phyloP scores from a whole-genome alignment of 163 green algal genomes.

The Scenedesmus sp. region DNA sequence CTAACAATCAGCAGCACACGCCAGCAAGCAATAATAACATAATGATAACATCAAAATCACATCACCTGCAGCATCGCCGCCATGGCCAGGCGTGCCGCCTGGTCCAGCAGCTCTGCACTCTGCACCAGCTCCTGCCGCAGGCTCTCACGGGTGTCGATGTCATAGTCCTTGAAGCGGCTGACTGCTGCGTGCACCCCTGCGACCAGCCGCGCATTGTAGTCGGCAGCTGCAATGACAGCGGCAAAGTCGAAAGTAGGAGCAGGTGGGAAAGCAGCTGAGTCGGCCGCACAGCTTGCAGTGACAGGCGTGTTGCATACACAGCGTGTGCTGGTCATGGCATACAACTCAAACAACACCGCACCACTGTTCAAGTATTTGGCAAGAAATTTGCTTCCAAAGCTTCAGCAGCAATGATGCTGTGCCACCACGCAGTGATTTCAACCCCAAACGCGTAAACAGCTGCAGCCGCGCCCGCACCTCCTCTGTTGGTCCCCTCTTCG shows the following conservation, averaged over 20 bases:
- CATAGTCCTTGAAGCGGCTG: slow-evolving; percentile 14
- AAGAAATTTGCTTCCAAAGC: not conserved
- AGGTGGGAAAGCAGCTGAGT: not conserved
- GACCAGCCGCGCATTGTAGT: slow-evolving; percentile 14
- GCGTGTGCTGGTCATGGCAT: not conserved
- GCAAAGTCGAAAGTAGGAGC: not conserved
- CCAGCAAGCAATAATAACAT: not conserved
- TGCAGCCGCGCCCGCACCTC: not conserved
- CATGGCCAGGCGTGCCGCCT: slow-evolving; percentile 77
- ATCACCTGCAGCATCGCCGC: slow-evolving; percentile 78
- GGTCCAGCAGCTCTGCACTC: slow-evolving; percentile 68
- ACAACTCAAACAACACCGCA: too few relatives aligned
- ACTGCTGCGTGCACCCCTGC: slow-evolving; percentile 26
- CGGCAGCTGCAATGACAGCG: slow-evolving; percentile 6
- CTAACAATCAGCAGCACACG: not conserved
- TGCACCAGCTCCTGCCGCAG: slow-evolving; percentile 58
- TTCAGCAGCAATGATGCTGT: not conserved
- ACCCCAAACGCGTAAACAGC: not conserved
- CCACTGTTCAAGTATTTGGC: too few relatives aligned
- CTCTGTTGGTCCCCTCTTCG: slow-evolving; percentile 49
- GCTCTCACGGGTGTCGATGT: slow-evolving; percentile 49
- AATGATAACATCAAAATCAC: not conserved
- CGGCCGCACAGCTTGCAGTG: not conserved
- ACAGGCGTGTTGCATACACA: not conserved
- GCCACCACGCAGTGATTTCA: too few relatives aligned